Evolutionary conservation across 768 basidiomycete genomes (phyloP), one percentile per base, ranked within the genome.

Genomic region (Xanthoconium stramineum): DNA sequence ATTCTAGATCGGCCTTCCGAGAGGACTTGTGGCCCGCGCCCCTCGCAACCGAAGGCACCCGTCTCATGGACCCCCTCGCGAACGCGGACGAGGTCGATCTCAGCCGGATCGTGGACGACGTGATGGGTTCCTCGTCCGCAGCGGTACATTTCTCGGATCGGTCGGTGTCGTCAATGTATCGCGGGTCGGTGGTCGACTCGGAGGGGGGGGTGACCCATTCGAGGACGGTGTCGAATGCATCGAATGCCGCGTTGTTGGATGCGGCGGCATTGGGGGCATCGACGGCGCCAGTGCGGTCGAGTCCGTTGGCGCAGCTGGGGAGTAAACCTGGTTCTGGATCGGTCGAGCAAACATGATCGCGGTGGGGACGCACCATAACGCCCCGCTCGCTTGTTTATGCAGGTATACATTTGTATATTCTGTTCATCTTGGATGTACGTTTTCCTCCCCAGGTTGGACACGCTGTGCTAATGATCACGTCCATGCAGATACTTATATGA

Each of bases 21-120:
- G 81, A 81, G 49, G 77, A 80, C 37, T 11, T 79, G 0, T 79
- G 76, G 74, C 73, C 74, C 1, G 76, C 77, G 0, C 80, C 42
- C 36, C 8, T 14, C 6, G 43, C 80, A 1, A 52, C 39, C 44
- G 71, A 71, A 37, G 45, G 48, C 37, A 62, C 60, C 0, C 56
- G 69, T 55, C 58, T 69, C 24, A 59, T 65, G 40, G 65, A 71
- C 13, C 55, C 65, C 0, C 28, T 67, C 30, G 28, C 50, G 2
- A 32, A 38, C 20, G 19, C 40, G 33, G 55, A 50, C 12, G 71
- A 76, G 29, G 55, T 79, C 35, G 76, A 76, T 50, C 62, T 79
- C 10, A 51, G 68, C n/a, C 69, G 61, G 10, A 80, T 82, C 46
- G 75, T 81, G 10, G 74, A 79, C 52, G 75, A 80, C 47, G 74